phyloP scores from a whole-genome alignment of 768 basidiomycete species.

The Amanita rubescens region DNA sequence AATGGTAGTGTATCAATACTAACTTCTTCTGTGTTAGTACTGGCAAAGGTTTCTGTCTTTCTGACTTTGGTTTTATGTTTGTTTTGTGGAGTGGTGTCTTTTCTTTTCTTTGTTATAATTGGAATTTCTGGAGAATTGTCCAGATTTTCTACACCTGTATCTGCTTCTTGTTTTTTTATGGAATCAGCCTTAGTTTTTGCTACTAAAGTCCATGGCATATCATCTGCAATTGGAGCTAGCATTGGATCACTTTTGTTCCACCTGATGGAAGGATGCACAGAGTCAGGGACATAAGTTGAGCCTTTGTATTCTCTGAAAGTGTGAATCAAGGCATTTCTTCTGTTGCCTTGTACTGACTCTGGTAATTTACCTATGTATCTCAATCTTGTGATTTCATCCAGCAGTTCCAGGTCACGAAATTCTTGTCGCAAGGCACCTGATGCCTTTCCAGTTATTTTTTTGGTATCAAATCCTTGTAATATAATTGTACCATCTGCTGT shows the following conservation, averaged over 20 bases:
- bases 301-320: background rate
- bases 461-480: background rate
- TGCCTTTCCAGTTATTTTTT: background rate
- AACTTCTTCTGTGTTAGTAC: no score
- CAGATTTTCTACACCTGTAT: background rate
- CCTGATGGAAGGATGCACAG: background rate
- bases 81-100: no score
- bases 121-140: no score
- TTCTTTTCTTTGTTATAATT: no score
- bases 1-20: no score
- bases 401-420: background rate
- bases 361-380: background rate
- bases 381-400: background rate
- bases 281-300: background rate
- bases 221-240: background rate
- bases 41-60: no score
- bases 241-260: background rate
- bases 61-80: no score
- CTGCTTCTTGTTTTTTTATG: background rate
- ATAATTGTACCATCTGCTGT: background rate
- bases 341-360: background rate
- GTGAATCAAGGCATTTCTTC: background rate
- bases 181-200: background rate
- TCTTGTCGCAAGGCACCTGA: slow-evolving; percentile 1
- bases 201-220: background rate